These are phyloP conservation scores for Raffaelea deltoideospora DNA, from an alignment of 2,329 filamentous ascomycete genomes.

Conservation along the genomic window DNA sequence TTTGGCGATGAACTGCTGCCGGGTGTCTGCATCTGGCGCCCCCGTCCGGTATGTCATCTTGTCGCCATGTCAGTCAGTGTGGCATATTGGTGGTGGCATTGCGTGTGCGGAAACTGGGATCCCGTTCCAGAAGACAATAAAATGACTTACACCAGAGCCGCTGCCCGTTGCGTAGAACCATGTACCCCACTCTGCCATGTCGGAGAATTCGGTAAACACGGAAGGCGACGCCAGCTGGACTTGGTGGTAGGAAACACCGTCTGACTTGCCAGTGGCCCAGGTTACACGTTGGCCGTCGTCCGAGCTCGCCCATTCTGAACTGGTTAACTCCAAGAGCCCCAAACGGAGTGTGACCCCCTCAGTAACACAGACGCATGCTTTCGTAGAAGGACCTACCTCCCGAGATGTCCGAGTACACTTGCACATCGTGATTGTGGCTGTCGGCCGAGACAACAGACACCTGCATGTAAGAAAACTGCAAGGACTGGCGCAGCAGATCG, in stretches of 20 bases:
- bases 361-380: too few relatives aligned
- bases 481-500: conserved; percentile 51
- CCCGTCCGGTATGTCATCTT: conserved; percentile 58
- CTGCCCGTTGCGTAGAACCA: conserved; percentile 59
- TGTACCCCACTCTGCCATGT: conserved; percentile 69
- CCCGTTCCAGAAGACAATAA: neutral
- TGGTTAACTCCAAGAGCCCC: too few relatives aligned
- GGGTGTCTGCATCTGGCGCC: conserved; percentile 41
- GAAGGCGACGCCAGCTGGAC: conserved; percentile 45
- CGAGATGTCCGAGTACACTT: conserved; percentile 59
- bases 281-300: conserved; percentile 38
- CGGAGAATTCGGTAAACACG: conserved; percentile 49
- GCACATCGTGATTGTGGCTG: conserved; percentile 44
- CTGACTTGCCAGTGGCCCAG: conserved; percentile 42
- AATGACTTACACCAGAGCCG: conserved; percentile 23
- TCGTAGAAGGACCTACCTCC: conserved; percentile 43
- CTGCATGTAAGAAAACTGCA: conserved; percentile 56
- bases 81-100: neutral
- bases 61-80: conserved; percentile 8
- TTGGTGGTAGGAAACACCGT: conserved; percentile 47
- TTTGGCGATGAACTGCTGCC: conserved; percentile 48
- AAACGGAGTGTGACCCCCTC: too few relatives aligned
- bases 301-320: conserved; percentile 64
- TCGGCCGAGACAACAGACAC: conserved; percentile 48
- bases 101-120: too few relatives aligned